phyloP scores from a whole-genome alignment of 176 grass and related monocot species.

The Aegilops sharonensis region DNA sequence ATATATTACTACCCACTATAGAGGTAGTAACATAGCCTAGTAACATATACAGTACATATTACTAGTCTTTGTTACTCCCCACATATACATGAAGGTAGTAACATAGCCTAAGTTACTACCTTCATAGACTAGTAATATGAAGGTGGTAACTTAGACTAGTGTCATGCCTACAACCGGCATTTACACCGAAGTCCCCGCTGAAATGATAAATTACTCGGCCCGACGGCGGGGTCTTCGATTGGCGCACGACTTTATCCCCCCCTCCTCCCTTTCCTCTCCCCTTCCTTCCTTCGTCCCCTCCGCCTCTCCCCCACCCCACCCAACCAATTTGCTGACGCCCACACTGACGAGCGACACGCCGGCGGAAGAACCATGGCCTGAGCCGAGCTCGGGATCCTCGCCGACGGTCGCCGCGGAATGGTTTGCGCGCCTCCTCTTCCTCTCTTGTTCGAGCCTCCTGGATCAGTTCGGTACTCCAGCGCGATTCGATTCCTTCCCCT shows the following conservation, averaged over 20 bases:
- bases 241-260: background rate
- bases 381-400: background rate
- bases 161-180: too few relatives aligned
- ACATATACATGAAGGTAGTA: too few relatives aligned
- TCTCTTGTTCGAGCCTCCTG: background rate
- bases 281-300: background rate
- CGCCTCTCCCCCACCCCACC: background rate
- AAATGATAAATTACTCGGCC: background rate
- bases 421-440: background rate
- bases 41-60: too few relatives aligned
- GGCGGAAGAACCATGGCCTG: conserved; percentile 19
- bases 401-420: background rate
- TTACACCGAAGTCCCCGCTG: background rate
- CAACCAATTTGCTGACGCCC: background rate
- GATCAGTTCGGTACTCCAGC: background rate
- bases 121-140: too few relatives aligned
- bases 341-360: background rate
- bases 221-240: background rate
- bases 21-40: too few relatives aligned
- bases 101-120: too few relatives aligned
- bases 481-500: background rate
- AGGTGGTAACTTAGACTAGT: too few relatives aligned
- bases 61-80: too few relatives aligned
- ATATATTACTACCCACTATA: too few relatives aligned
- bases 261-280: background rate